A percentile compares a stretch with the other conserved stretches of the same genome.
Evolutionary conservation across 352 stramenopile species (phyloP).

Genomic region (Phytophthora litchii): DNA sequence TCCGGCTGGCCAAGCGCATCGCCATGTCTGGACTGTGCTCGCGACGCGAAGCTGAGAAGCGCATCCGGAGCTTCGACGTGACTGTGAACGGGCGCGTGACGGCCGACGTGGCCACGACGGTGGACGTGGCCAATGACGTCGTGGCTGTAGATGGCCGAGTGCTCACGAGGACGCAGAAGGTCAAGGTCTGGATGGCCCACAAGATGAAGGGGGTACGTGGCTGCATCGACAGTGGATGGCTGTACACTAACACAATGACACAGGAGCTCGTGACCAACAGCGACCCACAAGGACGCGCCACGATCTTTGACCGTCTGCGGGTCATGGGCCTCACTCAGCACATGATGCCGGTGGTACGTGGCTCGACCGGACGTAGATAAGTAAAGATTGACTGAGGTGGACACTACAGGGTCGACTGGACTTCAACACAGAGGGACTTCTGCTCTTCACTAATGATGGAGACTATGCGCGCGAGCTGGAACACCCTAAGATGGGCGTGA

Average conservation of each 20-base stretch:
- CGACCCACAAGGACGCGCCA: slow-evolving; percentile 81
- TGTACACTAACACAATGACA: neutral
- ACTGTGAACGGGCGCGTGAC: slow-evolving; percentile 76
- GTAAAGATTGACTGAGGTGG: neutral
- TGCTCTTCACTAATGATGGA: slow-evolving; percentile 93
- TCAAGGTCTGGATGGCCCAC: slow-evolving; percentile 87
- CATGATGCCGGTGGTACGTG: slow-evolving; percentile 87
- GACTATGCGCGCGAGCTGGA: slow-evolving; percentile 90
- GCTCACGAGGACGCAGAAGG: slow-evolving; percentile 46
- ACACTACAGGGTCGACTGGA: slow-evolving; percentile 83
- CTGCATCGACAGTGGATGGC: neutral
- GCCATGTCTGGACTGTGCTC: slow-evolving; percentile 85
- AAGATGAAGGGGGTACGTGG: slow-evolving; percentile 83
- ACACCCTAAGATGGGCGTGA: slow-evolving; percentile 79
- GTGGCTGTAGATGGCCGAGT: slow-evolving; percentile 62
- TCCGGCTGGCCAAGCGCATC: slow-evolving; percentile 85
- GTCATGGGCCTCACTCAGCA: slow-evolving; percentile 82
- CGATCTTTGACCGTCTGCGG: slow-evolving; percentile 89
- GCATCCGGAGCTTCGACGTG: slow-evolving; percentile 76
- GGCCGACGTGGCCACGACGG: slow-evolving; percentile 58
- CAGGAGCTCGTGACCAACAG: slow-evolving; percentile 82
- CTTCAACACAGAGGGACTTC: slow-evolving; percentile 91
- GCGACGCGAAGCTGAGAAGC: slow-evolving; percentile 81
- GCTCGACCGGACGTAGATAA: neutral
- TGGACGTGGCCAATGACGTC: slow-evolving; percentile 56